Evolutionary conservation across 768 basidiomycete species (phyloP).

Genomic region (Rhizopogon salebrosus): DNA sequence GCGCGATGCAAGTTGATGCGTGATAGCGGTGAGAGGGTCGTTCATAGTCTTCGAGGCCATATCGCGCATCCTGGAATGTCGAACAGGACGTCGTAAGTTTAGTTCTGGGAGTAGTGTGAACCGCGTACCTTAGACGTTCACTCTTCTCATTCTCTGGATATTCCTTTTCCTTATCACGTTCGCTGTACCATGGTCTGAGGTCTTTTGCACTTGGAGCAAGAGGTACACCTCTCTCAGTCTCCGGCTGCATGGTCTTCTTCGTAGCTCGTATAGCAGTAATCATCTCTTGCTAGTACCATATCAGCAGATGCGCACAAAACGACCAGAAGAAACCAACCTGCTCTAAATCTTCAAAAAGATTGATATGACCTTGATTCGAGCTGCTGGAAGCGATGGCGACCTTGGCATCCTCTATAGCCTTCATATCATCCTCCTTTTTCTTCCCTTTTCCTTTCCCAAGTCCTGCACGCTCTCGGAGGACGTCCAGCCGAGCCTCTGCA

Average conservation of each 20-base stretch:
- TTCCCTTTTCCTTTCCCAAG: slow-evolving; percentile 32
- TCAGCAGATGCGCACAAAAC: slow-evolving; percentile 3
- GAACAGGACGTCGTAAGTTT: neutral
- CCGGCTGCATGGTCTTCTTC: slow-evolving; percentile 41
- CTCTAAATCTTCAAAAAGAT: slow-evolving; percentile 81
- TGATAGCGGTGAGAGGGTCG: slow-evolving; percentile 75
- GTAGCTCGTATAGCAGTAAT: slow-evolving; percentile 42
- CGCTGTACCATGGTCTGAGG: slow-evolving; percentile 73
- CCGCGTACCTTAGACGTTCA: slow-evolving; percentile 31
- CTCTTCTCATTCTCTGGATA: slow-evolving; percentile 21
- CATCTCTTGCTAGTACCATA: slow-evolving; percentile 35
- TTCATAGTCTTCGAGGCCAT: slow-evolving; percentile 54
- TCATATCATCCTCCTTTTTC: slow-evolving; percentile 31
- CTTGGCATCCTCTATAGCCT: slow-evolving; percentile 3
- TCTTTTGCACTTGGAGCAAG: slow-evolving; percentile 75
- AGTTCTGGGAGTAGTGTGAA: neutral
- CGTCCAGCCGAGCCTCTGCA: slow-evolving; percentile 70
- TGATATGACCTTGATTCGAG: slow-evolving; percentile 59
- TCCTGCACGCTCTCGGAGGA: slow-evolving; percentile 60
- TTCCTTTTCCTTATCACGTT: slow-evolving; percentile 16
- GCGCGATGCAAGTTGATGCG: slow-evolving; percentile 51
- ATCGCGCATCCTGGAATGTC: slow-evolving; percentile 49
- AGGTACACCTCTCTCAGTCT: slow-evolving; percentile 67
- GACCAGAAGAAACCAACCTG: slow-evolving; percentile 35
- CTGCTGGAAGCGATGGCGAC: slow-evolving; percentile 35